Conservation (phyloP, 2,329 filamentous ascomycete genomes). For the Rugonectria rugulosa region DNA sequence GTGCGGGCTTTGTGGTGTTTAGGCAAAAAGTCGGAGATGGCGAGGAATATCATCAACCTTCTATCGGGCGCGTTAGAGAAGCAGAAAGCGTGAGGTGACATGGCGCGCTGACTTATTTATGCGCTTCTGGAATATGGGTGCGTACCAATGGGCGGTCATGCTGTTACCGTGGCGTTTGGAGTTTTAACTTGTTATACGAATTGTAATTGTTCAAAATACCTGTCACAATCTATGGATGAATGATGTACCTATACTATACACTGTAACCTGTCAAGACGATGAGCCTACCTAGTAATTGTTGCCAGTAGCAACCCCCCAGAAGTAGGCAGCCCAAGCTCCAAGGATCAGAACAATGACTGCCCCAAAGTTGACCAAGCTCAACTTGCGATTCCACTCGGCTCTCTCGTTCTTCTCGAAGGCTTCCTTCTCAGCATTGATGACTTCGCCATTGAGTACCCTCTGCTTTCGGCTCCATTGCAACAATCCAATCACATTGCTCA, state of each 20-base stretch:
- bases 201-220: no score
- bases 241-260: no score
- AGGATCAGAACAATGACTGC: slow-evolving; percentile 54
- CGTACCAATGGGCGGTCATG: no score
- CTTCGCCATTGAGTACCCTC: slow-evolving; percentile 53
- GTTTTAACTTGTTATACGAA: no score
- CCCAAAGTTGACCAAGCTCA: slow-evolving; percentile 54
- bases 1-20: slow-evolving; percentile 61
- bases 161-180: no score
- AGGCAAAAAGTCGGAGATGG: slow-evolving; percentile 61
- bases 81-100: not conserved
- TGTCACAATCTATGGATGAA: no score
- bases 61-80: slow-evolving; percentile 11
- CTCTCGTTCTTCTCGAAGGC: slow-evolving; percentile 47
- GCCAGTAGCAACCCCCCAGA: slow-evolving; percentile 66
- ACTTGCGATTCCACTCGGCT: slow-evolving; percentile 47
- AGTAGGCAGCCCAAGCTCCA: slow-evolving; percentile 64
- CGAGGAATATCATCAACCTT: slow-evolving; percentile 33
- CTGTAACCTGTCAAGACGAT: no score
- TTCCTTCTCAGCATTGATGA: slow-evolving; percentile 53
- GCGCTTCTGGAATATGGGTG: no score
- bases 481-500: slow-evolving; percentile 52
- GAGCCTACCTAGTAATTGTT: slow-evolving; percentile 53
- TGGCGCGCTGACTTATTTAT: no score
- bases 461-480: slow-evolving; percentile 67